phyloP scores from a whole-genome alignment of 257 asterid genomes.

The Echites panduratus region DNA sequence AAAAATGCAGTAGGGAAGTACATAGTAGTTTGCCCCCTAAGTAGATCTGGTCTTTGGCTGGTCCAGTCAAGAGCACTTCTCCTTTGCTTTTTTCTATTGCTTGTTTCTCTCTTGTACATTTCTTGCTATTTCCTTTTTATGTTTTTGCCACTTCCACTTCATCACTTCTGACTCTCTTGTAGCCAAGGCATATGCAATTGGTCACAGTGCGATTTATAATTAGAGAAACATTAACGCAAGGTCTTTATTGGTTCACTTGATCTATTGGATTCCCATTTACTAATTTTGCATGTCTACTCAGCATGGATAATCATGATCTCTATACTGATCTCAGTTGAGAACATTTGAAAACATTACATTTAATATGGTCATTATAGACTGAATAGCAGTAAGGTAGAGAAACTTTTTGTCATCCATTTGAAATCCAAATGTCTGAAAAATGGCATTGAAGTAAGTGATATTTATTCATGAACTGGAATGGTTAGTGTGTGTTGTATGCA shows the following conservation, averaged over 20 bases:
- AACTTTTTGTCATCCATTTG: background rate
- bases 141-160: too few relatives aligned
- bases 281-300: background rate
- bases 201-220: too few relatives aligned
- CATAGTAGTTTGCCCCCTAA: too few relatives aligned
- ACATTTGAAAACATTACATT: background rate
- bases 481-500: background rate
- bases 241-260: background rate
- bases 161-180: too few relatives aligned
- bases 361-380: too few relatives aligned
- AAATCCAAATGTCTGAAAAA: background rate
- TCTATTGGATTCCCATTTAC: background rate
- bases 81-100: background rate
- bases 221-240: background rate
- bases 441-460: background rate
- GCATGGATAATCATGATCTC: background rate
- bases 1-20: too few relatives aligned
- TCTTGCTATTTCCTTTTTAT: too few relatives aligned
- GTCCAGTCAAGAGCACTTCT: background rate
- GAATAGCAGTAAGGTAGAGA: background rate
- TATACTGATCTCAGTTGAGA: background rate
- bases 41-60: background rate
- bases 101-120: background rate
- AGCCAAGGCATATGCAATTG: too few relatives aligned
- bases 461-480: background rate